phyloP scores from a whole-genome alignment of 495 filamentous ascomycete species.

The Tetracladium marchalianum region DNA sequence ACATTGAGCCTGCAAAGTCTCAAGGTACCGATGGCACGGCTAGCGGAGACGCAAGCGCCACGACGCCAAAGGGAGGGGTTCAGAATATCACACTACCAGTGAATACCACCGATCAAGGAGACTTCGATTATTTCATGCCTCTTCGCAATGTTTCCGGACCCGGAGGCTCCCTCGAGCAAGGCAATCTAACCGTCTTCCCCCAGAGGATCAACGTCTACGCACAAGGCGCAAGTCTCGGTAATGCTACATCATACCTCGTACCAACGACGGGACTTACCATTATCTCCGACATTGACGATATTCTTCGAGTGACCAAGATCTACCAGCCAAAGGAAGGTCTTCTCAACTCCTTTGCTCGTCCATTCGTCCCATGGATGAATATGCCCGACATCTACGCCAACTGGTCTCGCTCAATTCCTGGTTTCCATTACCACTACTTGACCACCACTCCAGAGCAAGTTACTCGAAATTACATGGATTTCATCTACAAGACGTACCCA shows the following conservation, averaged over 20 bases:
- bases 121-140: constrained; percentile 59
- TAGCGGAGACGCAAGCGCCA: constrained; percentile 25
- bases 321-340: constrained; percentile 63
- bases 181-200: constrained; percentile 49
- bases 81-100: constrained; percentile 47
- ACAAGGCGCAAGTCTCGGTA: constrained; percentile 51
- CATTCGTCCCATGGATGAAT: constrained; percentile 63
- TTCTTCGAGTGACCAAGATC: constrained; percentile 74
- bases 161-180: constrained; percentile 37
- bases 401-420: constrained; percentile 47
- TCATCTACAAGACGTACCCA: constrained; percentile 64
- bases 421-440: constrained; percentile 74
- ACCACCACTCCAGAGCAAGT: constrained; percentile 76
- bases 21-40: constrained; percentile 16
- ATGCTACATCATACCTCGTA: constrained; percentile 68
- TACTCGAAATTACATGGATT: constrained; percentile 71
- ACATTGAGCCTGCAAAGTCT: constrained; percentile 40
- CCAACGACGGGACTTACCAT: constrained; percentile 56
- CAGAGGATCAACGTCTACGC: constrained; percentile 59
- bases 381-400: constrained; percentile 69
- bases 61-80: constrained; percentile 36
- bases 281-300: constrained; percentile 70
- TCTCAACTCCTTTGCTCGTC: constrained; percentile 64
- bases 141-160: constrained; percentile 39
- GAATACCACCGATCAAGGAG: constrained; percentile 51